Evolutionary conservation across 108 stramenopile species (phyloP), one percentile per base, ranked within the genome.

Genomic region (Skeletonema grethae): DNA sequence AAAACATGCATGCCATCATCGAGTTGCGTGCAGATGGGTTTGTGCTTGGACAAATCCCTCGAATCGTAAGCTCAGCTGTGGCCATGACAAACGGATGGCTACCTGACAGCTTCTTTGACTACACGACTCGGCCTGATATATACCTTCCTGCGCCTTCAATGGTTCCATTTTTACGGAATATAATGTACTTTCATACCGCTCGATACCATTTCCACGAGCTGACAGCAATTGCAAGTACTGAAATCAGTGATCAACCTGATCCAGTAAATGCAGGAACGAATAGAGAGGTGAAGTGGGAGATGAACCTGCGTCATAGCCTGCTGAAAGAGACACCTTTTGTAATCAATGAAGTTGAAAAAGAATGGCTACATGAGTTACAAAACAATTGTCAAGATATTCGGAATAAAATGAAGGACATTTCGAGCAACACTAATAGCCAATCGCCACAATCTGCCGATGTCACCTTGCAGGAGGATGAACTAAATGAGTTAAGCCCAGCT

Each of bases 121-220:
- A 69, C n/a, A 82, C 87, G 4, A 86, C 83, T 7, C 25, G 71
- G 15, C 56, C 67, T 16, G 76, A 74, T 69, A 34, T 76, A 12
- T 74, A 76, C 48, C 88, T 83, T 0, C 63, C 83, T 35, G 86
- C 82, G 25, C 85, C 88, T 28, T 28, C 78, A 18, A 66, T 62
- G 15, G 22, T 53, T 8, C 69, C 80, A 8, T 70, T 59, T 74
- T 39, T 64, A 43, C 53, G 66, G 0, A 36, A 24, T 4, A 55
- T 67, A 18, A 46, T 88, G 15, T 89, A 88, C 46, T 77, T 88
- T 50, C 73, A 76, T 36, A 76, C 58, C 5, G 75, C 76, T 10
- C 69, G 88, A 58, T 89, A 83, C 66, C 87, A 92, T 67, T 89
- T 89, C 74, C 84, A 89, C 39, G 87, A 88, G 58, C 63, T 88